These are phyloP conservation scores for Populus tomentosa DNA, from an alignment of 441 rosid genomes.

Conservation along the genomic window DNA sequence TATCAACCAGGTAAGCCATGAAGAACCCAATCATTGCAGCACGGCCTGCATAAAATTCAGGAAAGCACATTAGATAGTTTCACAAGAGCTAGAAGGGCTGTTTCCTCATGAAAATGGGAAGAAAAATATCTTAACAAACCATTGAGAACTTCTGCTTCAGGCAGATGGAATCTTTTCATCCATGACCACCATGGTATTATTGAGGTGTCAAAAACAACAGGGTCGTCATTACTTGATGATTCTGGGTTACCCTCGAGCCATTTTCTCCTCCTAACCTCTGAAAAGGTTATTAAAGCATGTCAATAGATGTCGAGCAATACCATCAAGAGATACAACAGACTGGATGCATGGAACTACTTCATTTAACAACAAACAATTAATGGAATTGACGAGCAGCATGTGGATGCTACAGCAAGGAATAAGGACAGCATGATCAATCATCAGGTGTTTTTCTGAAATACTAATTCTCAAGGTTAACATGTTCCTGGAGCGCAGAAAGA, in stretches of 20 bases:
- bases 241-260: slow-evolving; percentile 83
- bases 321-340: background rate
- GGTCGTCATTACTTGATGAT: slow-evolving; percentile 70
- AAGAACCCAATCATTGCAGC: slow-evolving; percentile 98
- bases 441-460: no score
- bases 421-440: no score
- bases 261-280: slow-evolving; percentile 91
- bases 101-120: background rate
- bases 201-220: slow-evolving; percentile 77
- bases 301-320: slow-evolving; percentile 2
- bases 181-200: slow-evolving; percentile 98
- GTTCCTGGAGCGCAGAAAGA: background rate
- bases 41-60: slow-evolving; percentile 52
- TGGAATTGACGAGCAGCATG: no score
- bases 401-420: no score
- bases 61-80: slow-evolving; percentile 5
- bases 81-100: background rate
- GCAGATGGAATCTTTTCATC: slow-evolving; percentile 88
- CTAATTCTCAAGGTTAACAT: background rate
- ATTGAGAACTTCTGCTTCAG: slow-evolving; percentile 86
- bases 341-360: background rate
- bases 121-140: slow-evolving; percentile 38
- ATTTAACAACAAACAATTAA: no score
- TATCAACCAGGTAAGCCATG: slow-evolving; percentile 94
- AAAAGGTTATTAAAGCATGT: slow-evolving; percentile 5